Evolutionary conservation across 2,329 filamentous ascomycete genomes (phyloP).

Genomic region (Rosellinia necatrix): DNA sequence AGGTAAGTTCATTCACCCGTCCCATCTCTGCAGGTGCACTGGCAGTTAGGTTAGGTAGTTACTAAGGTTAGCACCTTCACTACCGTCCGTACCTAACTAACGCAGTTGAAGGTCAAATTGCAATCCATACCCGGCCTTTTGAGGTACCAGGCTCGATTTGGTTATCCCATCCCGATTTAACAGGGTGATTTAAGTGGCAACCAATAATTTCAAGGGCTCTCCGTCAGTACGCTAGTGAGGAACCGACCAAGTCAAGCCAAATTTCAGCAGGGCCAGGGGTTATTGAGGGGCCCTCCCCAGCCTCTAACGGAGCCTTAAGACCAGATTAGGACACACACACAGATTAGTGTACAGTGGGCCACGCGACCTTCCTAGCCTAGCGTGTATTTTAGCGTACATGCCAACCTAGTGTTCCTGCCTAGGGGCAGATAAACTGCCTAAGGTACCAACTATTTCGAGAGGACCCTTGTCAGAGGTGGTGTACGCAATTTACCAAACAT

Average conservation of each 20-base stretch:
- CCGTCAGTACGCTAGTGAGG: constrained; percentile 1
- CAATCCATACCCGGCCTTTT: constrained; percentile 5
- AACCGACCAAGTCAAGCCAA: constrained; percentile 6
- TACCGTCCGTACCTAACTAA: background rate
- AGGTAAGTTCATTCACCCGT: too few species aligned
- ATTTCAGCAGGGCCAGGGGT: constrained; percentile 8
- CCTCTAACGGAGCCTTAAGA: constrained; percentile 1
- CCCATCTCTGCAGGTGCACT: background rate
- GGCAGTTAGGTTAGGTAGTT: too few species aligned
- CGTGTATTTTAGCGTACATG: too few species aligned
- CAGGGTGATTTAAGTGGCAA: constrained; percentile 20
- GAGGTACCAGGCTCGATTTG: constrained; percentile 12
- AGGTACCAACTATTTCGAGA: too few species aligned
- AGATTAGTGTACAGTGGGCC: too few species aligned
- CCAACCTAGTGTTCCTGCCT: too few species aligned
- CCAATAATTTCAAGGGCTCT: constrained; percentile 16
- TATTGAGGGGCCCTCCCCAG: constrained; percentile 1
- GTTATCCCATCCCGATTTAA: constrained; percentile 21
- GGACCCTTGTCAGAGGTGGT: too few species aligned
- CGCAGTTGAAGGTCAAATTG: too few species aligned
- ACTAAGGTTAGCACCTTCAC: background rate
- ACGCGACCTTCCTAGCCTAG: background rate
- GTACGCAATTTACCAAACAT: too few species aligned
- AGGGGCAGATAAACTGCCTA: too few species aligned
- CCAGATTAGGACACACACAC: constrained; percentile 21